phyloP scores from a whole-genome alignment of 169 alveolate species.

The Eimeria brunetti region DNA sequence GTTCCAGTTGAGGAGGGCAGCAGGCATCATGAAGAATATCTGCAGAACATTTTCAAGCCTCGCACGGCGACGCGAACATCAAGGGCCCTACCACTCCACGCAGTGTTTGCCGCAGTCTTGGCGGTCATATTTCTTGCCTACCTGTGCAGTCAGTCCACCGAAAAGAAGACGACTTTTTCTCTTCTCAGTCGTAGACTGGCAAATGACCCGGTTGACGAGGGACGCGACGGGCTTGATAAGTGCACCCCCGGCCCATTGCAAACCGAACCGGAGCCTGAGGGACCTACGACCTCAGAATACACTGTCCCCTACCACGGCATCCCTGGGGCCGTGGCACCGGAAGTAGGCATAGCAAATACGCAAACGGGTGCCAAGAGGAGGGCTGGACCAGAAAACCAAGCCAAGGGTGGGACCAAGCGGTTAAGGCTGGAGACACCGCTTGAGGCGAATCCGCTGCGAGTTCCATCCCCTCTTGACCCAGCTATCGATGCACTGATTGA shows the following conservation, averaged over 20 bases:
- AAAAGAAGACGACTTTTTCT: background rate
- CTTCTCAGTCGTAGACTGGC: background rate
- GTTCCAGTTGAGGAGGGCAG: background rate
- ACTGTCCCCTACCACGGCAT: background rate
- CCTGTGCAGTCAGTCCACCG: background rate
- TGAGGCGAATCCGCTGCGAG: background rate
- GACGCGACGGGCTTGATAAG: background rate
- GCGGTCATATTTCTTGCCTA: background rate
- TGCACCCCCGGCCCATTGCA: background rate
- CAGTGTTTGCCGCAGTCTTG: background rate
- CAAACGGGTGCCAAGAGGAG: background rate
- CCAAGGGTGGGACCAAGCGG: background rate
- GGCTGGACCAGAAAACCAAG: background rate
- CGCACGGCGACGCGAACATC: background rate
- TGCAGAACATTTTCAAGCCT: background rate
- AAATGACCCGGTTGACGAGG: background rate
- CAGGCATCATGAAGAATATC: background rate
- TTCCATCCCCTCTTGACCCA: background rate
- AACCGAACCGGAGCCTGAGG: background rate
- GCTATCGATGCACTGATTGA: background rate
- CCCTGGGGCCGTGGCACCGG: background rate
- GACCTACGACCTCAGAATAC: background rate
- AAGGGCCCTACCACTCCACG: background rate
- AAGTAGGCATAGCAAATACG: background rate
- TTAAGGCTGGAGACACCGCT: background rate